Base-by-base conservation (phyloP, 1,284 basidiomycete species). In the Heterobasidion irregulare region DNA sequence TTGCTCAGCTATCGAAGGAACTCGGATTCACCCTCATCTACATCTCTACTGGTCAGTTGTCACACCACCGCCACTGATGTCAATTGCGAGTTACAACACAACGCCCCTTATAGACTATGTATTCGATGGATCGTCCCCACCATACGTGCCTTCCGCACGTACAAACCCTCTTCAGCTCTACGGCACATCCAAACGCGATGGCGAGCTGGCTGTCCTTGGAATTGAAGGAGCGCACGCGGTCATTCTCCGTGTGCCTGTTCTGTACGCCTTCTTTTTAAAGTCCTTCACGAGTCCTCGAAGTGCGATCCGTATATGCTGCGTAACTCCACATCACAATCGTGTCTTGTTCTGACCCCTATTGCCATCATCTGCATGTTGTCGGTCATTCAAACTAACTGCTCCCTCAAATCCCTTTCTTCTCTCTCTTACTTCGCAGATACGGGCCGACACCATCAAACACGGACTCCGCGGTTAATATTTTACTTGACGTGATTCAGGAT, bases 91-190 rank as follows among this genome's bases (percentile, higher is more conserved):
- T 26, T 26, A 6, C 26, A 26, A 26, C 6, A 26, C 26, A 26
- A 26, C 26, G 26, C 26, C 26, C 26, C 26, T 26, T 44, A 54
- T 64, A 85, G 90, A 93, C 70, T 93, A 93, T 66, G 89, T 94
- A 12, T 93, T 94, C 62, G 88, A 92, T 60, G 91, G 91, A 5
- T 83, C 78, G n/a, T 81, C 83, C 0, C 87, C 91, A 1, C 87
- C 88, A 0, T 93, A 93, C 67, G 74, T 76, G 2, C 84, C 89
- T 0, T 75, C 74, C 5, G 78, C 84, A 4, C 63, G 67, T n/a
- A 77, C 86, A 8, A 86, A 88, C 62, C 91, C 91, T 0, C 68
- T 93, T 46, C 87, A 94, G 53, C 69, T 86, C 1, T 94, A 94
- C 61, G 92, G 88, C 0, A 67, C 76, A 61, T 84, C 86, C 0